phyloP scores from a whole-genome alignment of 495 filamentous ascomycete species.

The Neurospora cerealis region DNA sequence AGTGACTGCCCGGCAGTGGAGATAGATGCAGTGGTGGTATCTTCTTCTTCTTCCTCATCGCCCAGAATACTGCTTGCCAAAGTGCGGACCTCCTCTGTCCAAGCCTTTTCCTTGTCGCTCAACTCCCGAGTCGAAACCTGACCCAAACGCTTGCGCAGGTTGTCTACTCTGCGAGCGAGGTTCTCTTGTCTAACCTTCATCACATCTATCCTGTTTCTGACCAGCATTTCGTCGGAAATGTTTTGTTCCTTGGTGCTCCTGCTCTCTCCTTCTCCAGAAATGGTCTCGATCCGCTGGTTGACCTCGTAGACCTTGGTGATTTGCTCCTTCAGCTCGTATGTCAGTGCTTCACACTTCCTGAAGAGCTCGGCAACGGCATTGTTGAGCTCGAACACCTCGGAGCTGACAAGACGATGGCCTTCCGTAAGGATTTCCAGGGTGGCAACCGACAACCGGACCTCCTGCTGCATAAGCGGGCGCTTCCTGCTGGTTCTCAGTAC shows the following conservation, averaged over 20 bases:
- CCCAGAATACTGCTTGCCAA: conserved; percentile 36
- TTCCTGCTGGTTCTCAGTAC: conserved; percentile 49
- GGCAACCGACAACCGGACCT: conserved; percentile 62
- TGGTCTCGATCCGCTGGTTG: conserved; percentile 51
- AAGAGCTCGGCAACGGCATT: conserved; percentile 74
- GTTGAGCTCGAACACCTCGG: conserved; percentile 63
- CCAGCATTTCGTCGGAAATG: conserved; percentile 37
- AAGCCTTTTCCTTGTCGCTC: conserved; percentile 63
- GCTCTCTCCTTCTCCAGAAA: conserved; percentile 47
- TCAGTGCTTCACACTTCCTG: conserved; percentile 61
- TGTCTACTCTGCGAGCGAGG: conserved; percentile 54
- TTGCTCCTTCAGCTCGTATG: conserved; percentile 61
- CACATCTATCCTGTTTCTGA: conserved; percentile 50
- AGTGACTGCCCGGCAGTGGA: conserved; percentile 27
- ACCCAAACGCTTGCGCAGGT: conserved; percentile 47
- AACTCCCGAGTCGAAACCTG: conserved; percentile 52
- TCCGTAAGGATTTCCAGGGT: conserved; percentile 67
- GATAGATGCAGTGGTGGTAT: conserved; percentile 1
- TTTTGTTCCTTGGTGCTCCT: conserved; percentile 31
- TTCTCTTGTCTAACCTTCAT: conserved; percentile 49
- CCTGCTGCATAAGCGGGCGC: conserved; percentile 53
- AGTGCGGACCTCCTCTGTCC: conserved; percentile 51
- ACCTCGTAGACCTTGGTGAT: conserved; percentile 58
- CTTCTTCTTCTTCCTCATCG: conserved; percentile 11
- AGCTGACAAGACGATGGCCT: conserved; percentile 62